Evolutionary conservation across 2,329 filamentous ascomycete species (phyloP).

Genomic region (Chalaropsis thielavioides): DNA sequence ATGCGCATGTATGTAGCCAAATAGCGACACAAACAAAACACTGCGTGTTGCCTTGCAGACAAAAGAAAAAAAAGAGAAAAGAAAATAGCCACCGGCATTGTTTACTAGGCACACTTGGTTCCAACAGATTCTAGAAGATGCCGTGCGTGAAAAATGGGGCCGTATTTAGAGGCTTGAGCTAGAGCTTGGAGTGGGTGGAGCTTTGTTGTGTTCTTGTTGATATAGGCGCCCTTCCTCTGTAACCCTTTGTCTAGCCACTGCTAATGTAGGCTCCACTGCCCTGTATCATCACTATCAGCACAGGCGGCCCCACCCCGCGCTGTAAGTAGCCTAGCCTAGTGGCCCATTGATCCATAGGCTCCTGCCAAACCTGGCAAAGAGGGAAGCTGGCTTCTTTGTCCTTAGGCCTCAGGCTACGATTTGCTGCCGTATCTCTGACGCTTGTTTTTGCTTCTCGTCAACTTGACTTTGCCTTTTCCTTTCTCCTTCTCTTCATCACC

Average conservation of each 20-base stretch:
- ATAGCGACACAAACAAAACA: no score
- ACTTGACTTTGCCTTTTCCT: conserved; percentile 5
- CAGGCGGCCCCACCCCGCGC: not conserved
- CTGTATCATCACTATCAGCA: not conserved
- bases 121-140: conserved; percentile 21
- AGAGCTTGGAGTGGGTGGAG: not conserved
- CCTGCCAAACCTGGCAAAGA: conserved; percentile 2
- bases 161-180: not conserved
- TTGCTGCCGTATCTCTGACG: not conserved
- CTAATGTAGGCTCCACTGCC: not conserved
- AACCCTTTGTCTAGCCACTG: not conserved
- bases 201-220: not conserved
- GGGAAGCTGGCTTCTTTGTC: conserved; percentile 5
- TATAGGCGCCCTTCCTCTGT: not conserved
- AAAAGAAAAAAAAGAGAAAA: not conserved
- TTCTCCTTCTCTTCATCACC: not conserved
- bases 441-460: conserved; percentile 6
- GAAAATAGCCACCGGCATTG: not conserved
- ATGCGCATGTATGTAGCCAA: no score
- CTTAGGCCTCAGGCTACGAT: not conserved
- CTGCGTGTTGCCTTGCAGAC: not conserved
- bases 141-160: conserved; percentile 6
- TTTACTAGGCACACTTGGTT: conserved; percentile 18
- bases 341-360: not conserved
- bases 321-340: not conserved